A percentile compares a stretch with the other conserved stretches of the same genome.
phyloP scores from a whole-genome alignment of 1,284 basidiomycete species.

The Sanghuangporus sanghuang region DNA sequence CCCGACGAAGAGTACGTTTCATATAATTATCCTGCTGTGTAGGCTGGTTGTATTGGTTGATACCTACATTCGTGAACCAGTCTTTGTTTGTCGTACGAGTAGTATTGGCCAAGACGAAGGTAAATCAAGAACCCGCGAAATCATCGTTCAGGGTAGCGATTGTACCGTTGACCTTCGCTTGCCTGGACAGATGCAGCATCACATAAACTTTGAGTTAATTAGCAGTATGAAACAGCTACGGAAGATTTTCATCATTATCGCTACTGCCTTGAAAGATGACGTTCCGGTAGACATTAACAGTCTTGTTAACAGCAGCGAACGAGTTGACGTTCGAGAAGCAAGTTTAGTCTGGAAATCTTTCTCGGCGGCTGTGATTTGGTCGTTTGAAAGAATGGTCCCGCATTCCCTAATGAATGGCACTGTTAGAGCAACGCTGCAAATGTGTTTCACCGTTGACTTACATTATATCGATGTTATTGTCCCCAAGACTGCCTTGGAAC shows the following conservation, averaged over 20 bases:
- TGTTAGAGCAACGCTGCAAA: too few relatives aligned
- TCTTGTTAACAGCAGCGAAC: constrained; percentile 24
- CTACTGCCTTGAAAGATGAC: constrained; percentile 39
- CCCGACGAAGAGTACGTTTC: constrained; percentile 43
- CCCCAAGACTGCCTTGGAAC: too few relatives aligned
- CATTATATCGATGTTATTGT: too few relatives aligned
- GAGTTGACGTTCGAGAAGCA: not conserved
- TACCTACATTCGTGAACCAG: constrained; percentile 43
- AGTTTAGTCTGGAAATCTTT: constrained; percentile 11
- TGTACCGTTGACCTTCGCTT: constrained; percentile 35
- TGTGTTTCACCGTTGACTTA: too few relatives aligned
- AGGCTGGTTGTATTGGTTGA: too few relatives aligned
- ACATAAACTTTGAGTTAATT: not conserved
- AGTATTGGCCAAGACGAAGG: constrained; percentile 39
- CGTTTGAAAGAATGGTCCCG: constrained; percentile 34
- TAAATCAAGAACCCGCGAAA: constrained; percentile 38
- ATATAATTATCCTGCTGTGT: constrained; percentile 31
- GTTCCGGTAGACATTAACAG: constrained; percentile 43
- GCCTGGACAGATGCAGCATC: constrained; percentile 24
- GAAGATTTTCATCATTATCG: constrained; percentile 39
- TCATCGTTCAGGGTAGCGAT: constrained; percentile 44
- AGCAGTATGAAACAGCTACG: constrained; percentile 29
- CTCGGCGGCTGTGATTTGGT: constrained; percentile 33
- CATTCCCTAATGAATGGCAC: constrained; percentile 15
- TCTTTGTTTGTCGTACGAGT: constrained; percentile 37